Conservation (phyloP, 2,329 filamentous ascomycete species). For the Sordariomycetes sp. region DNA sequence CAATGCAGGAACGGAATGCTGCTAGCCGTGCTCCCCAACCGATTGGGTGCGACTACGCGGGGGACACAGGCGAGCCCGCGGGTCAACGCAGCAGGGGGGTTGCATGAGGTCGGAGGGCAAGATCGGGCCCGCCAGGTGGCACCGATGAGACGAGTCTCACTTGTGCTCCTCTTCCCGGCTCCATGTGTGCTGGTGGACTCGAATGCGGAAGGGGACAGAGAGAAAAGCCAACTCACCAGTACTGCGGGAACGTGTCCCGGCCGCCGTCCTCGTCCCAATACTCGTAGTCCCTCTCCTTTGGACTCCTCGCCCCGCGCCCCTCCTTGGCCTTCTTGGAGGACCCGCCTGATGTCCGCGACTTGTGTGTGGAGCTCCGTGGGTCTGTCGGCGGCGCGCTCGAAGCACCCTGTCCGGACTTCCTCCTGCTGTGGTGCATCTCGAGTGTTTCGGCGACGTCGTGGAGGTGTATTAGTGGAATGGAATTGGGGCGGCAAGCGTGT, state of each 20-base stretch:
- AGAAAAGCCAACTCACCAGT: slow-evolving; percentile 36
- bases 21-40: background rate
- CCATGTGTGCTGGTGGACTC: background rate
- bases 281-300: slow-evolving; percentile 32
- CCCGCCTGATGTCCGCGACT: slow-evolving; percentile 7
- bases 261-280: slow-evolving; percentile 42
- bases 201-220: slow-evolving; percentile 8
- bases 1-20: background rate
- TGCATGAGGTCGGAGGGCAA: background rate
- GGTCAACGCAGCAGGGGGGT: background rate
- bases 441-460: slow-evolving; percentile 12
- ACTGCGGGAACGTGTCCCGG: slow-evolving; percentile 54
- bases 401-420: slow-evolving; percentile 43
- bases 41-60: background rate
- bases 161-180: slow-evolving; percentile 4
- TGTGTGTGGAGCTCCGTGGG: slow-evolving; percentile 35
- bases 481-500: background rate
- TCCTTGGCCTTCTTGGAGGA: slow-evolving; percentile 26
- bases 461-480: background rate
- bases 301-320: slow-evolving; percentile 33
- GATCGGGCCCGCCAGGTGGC: too few species aligned
- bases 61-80: background rate
- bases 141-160: slow-evolving; percentile 10
- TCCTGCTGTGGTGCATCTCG: slow-evolving; percentile 44
- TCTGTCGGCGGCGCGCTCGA: slow-evolving; percentile 44